phyloP scores from a whole-genome alignment of 2,329 filamentous ascomycete species.

The Clarireedia monteithiana region DNA sequence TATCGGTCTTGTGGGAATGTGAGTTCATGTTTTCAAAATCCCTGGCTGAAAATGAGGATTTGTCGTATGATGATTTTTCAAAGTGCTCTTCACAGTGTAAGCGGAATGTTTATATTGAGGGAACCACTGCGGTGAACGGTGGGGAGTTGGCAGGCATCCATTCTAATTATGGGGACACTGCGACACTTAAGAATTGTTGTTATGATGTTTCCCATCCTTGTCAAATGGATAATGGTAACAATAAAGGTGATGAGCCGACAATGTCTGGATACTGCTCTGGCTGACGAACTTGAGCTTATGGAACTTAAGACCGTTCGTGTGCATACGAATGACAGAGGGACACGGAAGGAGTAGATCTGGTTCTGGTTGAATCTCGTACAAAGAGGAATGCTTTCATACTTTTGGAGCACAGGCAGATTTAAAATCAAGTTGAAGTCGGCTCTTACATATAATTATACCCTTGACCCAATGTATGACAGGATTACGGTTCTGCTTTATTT shows the following conservation, averaged over 20 bases:
- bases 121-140: not conserved
- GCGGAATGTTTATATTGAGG: not conserved
- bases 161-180: not conserved
- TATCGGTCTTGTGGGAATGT: not conserved
- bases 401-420: too few relatives aligned
- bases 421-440: too few relatives aligned
- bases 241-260: not conserved
- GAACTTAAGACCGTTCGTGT: too few relatives aligned
- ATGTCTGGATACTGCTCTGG: not conserved
- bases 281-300: not conserved
- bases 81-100: not conserved
- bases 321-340: too few relatives aligned
- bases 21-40: not conserved
- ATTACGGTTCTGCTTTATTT: too few relatives aligned
- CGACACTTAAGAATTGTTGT: not conserved
- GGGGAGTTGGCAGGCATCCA: not conserved
- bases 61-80: not conserved
- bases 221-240: not conserved
- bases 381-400: too few relatives aligned
- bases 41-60: not conserved
- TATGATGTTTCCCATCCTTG: not conserved
- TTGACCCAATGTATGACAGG: too few relatives aligned
- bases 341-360: too few relatives aligned
- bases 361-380: too few relatives aligned
- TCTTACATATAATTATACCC: too few relatives aligned